Percentiles rank a stretch among this genome's conserved stretches.
Evolutionary conservation across 2,329 filamentous ascomycete species (phyloP).

Genomic region (Claviceps sorghi): DNA sequence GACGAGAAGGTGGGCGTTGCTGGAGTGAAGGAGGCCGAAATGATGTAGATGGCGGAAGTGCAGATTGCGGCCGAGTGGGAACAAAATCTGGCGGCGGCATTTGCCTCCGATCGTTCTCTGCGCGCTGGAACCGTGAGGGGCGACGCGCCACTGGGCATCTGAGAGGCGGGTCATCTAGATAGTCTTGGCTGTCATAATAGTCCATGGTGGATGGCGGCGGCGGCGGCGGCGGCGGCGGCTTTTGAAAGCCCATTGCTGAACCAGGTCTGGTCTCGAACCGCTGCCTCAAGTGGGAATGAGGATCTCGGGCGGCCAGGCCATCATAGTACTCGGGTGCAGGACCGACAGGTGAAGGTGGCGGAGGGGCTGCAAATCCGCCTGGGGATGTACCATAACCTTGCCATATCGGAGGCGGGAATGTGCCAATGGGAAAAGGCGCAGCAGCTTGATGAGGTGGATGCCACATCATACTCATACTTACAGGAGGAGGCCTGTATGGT

Average conservation of each 20-base stretch:
- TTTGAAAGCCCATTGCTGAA: constrained; percentile 26
- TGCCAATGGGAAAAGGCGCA: constrained; percentile 12
- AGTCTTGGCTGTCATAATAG: constrained; percentile 24
- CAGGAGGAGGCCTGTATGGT: constrained; percentile 10
- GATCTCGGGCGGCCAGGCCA: constrained; percentile 4
- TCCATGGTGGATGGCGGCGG: constrained; percentile 8
- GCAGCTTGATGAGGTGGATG: constrained; percentile 12
- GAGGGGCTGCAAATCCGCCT: constrained; percentile 11
- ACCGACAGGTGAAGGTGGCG: constrained; percentile 16
- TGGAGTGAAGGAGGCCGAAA: constrained; percentile 16
- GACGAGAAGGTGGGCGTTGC: constrained; percentile 12
- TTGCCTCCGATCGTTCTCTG: constrained; percentile 28
- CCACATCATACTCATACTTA: constrained; percentile 13
- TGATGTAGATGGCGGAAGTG: constrained; percentile 13
- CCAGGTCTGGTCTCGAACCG: constrained; percentile 23
- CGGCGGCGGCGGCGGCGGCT: neutral
- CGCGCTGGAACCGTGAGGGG: constrained; percentile 26
- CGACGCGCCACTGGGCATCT: constrained; percentile 23
- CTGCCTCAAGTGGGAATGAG: constrained; percentile 17
- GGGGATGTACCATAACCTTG: constrained; percentile 11
- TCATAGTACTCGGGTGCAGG: constrained; percentile 18
- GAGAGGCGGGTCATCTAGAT: constrained; percentile 24
- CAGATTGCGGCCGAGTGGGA: constrained; percentile 21
- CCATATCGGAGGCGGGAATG: constrained; percentile 18
- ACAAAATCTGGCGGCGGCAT: constrained; percentile 34